Percentiles rank a stretch among this genome's conserved stretches.
Evolutionary conservation across 129 eudicot species (phyloP).

Genomic region (Logfia minima): DNA sequence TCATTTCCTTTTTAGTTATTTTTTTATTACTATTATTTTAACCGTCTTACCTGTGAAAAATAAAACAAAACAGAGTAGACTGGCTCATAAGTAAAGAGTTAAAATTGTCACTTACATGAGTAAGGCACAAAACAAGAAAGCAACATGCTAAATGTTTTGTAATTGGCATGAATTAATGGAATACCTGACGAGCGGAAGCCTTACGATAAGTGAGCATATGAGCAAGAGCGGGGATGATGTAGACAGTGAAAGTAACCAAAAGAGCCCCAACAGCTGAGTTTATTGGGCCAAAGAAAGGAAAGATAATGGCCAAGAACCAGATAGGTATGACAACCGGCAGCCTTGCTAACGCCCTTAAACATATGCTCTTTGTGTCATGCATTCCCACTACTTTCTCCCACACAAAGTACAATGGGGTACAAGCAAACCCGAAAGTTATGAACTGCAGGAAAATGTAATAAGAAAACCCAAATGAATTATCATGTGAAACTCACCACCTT

Average conservation of each 20-base stretch:
- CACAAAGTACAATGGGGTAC: conserved; percentile 74
- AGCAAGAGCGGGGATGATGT: conserved; percentile 77
- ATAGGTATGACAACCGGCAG: conserved; percentile 71
- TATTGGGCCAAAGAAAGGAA: conserved; percentile 84
- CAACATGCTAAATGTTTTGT: not conserved
- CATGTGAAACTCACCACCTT: not conserved
- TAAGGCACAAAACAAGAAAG: not conserved
- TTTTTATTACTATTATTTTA: too few species aligned
- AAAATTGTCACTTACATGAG: not conserved
- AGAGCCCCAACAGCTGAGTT: conserved; percentile 78
- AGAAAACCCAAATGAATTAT: conserved; percentile 3
- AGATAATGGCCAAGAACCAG: conserved; percentile 69
- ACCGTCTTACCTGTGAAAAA: too few species aligned
- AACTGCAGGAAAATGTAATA: conserved; percentile 42
- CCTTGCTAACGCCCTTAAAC: conserved; percentile 61
- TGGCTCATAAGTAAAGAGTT: too few species aligned
- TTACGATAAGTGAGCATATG: conserved; percentile 69
- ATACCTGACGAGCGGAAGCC: conserved; percentile 71
- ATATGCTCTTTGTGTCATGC: conserved; percentile 74
- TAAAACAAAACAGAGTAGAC: too few species aligned
- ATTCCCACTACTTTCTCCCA: conserved; percentile 76
- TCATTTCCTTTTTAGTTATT: not conserved
- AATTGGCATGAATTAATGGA: not conserved
- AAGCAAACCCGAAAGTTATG: conserved; percentile 76
- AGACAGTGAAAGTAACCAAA: conserved; percentile 78